Conservation (phyloP, 148 eudicot species). For the Tetragonia tetragonoides region DNA sequence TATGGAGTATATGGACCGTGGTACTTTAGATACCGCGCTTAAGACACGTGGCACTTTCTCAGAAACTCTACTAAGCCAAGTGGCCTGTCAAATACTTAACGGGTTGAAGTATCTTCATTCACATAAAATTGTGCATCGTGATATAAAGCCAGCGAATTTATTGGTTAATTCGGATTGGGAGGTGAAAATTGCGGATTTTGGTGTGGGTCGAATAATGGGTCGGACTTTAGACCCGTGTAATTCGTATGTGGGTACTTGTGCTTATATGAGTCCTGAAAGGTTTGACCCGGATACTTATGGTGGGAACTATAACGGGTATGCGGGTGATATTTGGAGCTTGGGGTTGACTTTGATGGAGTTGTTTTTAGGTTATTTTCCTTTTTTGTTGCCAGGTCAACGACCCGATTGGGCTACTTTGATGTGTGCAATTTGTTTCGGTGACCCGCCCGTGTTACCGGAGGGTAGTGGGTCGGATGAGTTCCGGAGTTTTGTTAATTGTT, state of each 20-base stretch:
- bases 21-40: conserved; percentile 51
- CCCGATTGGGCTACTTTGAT: conserved; percentile 95
- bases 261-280: conserved; percentile 94
- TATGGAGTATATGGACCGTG: conserved; percentile 82
- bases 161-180: conserved; percentile 48
- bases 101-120: conserved; percentile 69
- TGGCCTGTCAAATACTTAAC: conserved; percentile 51
- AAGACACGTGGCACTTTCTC: conserved; percentile 34
- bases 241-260: conserved; percentile 92
- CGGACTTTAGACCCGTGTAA: conserved; percentile 82
- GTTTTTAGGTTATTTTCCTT: conserved; percentile 78
- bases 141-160: conserved; percentile 74
- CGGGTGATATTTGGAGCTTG: conserved; percentile 88
- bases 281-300: conserved; percentile 93
- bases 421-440: conserved; percentile 96
- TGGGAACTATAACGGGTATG: conserved; percentile 70
- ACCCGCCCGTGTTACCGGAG: conserved; percentile 55
- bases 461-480: conserved; percentile 36
- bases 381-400: conserved; percentile 60
- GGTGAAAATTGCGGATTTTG: conserved; percentile 84
- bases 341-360: conserved; percentile 78
- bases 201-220: conserved; percentile 79
- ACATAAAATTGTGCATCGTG: conserved; percentile 81
- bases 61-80: conserved; percentile 30
- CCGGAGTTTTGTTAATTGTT: conserved; percentile 40